A percentile compares a stretch with the other conserved stretches of the same genome.
Conservation (phyloP, 345 rosid species). For the Aquilaria sinensis region DNA sequence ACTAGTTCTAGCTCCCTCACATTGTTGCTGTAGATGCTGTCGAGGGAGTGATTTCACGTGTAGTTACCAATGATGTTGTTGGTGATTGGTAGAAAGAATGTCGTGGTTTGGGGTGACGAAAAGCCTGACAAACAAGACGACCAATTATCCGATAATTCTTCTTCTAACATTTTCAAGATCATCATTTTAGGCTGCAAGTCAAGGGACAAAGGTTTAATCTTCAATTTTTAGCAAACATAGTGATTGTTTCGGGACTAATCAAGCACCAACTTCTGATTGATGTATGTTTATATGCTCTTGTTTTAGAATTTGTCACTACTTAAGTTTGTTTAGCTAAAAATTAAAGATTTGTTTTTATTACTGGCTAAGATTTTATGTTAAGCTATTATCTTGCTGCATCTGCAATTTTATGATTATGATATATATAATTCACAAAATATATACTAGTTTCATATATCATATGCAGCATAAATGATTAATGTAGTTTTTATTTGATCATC, state of each 20-base stretch:
- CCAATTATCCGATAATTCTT: slow-evolving; percentile 62
- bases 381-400: background rate
- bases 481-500: too few relatives aligned
- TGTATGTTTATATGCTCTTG: background rate
- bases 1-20: slow-evolving; percentile 59
- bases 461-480: too few relatives aligned
- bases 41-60: slow-evolving; percentile 35
- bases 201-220: too few relatives aligned
- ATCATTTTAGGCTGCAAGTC: too few relatives aligned
- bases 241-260: background rate
- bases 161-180: too few relatives aligned
- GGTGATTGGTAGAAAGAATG: slow-evolving; percentile 51
- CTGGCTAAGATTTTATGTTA: too few relatives aligned
- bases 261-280: too few relatives aligned
- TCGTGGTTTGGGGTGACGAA: slow-evolving; percentile 50
- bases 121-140: slow-evolving; percentile 49
- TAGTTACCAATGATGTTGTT: slow-evolving; percentile 53
- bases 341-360: too few relatives aligned
- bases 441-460: too few relatives aligned
- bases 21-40: slow-evolving; percentile 41
- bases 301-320: background rate
- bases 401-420: background rate
- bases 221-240: background rate
- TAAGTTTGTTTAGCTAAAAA: background rate
- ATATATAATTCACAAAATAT: background rate